These are phyloP conservation scores for Striga asiatica DNA, from an alignment of 257 asterid species.

Conservation along the genomic window DNA sequence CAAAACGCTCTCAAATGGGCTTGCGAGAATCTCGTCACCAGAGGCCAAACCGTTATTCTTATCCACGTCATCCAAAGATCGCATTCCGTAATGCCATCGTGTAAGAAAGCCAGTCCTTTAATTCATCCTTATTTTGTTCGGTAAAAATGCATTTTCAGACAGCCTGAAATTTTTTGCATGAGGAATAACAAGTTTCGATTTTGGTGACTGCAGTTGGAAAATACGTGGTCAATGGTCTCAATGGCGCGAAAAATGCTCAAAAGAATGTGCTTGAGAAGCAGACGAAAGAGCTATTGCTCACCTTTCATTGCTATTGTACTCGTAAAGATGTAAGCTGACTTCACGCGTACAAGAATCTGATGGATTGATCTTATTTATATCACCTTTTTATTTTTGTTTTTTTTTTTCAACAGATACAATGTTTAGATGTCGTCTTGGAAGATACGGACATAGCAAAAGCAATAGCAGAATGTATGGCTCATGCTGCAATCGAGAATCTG, in stretches of 20 bases:
- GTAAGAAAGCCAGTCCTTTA: neutral
- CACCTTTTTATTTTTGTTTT: neutral
- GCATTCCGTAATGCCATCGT: neutral
- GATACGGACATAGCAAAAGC: constrained; percentile 53
- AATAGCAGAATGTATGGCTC: constrained; percentile 51
- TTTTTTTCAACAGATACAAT: constrained; percentile 37
- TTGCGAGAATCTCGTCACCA: constrained; percentile 48
- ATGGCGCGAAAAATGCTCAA: constrained; percentile 20
- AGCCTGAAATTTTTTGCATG: no score
- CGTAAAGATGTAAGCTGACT: constrained; percentile 74
- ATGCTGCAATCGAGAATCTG: constrained; percentile 58
- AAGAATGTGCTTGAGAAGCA: constrained; percentile 38
- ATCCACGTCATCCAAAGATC: constrained; percentile 51
- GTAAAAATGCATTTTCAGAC: no score
- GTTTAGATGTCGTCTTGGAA: constrained; percentile 64
- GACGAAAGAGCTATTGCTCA: constrained; percentile 45
- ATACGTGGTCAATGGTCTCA: constrained; percentile 14
- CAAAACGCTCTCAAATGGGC: constrained; percentile 84
- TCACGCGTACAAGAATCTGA: no score
- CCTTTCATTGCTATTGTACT: constrained; percentile 72
- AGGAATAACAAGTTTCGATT: no score
- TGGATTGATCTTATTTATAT: no score
- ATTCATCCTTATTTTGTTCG: neutral
- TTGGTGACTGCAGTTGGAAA: constrained; percentile 32
- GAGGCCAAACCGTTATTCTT: constrained; percentile 74